Percentiles rank a stretch among this genome's conserved stretches.
Conservation (phyloP, 306 rosid genomes). For the Quercus agrifolia region DNA sequence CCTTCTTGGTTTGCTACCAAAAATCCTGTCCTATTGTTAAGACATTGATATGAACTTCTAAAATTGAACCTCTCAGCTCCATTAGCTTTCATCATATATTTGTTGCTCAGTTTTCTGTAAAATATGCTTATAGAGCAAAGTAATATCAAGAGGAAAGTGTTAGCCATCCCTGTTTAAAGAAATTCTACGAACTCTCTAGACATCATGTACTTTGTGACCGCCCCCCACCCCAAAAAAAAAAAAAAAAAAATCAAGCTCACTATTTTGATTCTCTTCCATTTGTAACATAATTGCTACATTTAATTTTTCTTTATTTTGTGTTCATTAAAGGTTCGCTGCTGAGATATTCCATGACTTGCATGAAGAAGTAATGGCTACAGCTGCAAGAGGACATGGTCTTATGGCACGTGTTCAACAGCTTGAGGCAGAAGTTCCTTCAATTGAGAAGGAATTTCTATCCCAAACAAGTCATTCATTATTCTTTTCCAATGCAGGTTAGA, state of each 20-base stretch:
- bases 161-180: background rate
- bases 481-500: constrained; percentile 69
- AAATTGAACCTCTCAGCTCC: too few relatives aligned
- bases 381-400: constrained; percentile 84
- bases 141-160: background rate
- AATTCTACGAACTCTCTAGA: background rate
- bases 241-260: background rate
- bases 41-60: too few relatives aligned
- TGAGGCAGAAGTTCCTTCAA: constrained; percentile 89
- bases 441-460: constrained; percentile 74
- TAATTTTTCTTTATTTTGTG: constrained; percentile 1
- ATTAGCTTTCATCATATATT: too few relatives aligned
- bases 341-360: constrained; percentile 92
- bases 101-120: too few relatives aligned
- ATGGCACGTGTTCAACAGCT: constrained; percentile 88
- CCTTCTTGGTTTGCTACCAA: background rate
- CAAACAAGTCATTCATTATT: constrained; percentile 62
- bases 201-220: background rate
- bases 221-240: too few relatives aligned
- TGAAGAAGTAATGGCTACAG: constrained; percentile 89
- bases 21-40: background rate
- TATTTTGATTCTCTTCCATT: background rate
- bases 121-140: background rate
- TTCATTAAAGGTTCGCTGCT: constrained; percentile 74
- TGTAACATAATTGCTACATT: background rate